phyloP scores from a whole-genome alignment of 2,329 filamentous ascomycete species.

The Claviceps humidiphila region DNA sequence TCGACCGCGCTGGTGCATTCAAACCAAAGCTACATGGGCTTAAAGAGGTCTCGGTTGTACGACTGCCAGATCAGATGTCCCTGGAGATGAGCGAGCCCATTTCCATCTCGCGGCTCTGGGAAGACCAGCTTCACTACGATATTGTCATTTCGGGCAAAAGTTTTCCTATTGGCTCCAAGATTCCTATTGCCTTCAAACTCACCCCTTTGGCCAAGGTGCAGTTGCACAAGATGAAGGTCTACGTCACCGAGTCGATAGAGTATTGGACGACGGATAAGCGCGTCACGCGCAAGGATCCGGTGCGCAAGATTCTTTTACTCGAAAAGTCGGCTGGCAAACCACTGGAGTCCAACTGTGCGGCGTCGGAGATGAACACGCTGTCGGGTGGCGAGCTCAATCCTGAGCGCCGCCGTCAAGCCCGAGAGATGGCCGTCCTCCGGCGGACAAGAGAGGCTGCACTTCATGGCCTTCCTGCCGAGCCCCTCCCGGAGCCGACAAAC shows the following conservation, averaged over 20 bases:
- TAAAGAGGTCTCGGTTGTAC: conserved; percentile 72
- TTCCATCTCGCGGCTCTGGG: conserved; percentile 85
- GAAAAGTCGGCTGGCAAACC: conserved; percentile 77
- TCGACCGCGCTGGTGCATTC: conserved; percentile 81
- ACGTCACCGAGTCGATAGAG: conserved; percentile 78
- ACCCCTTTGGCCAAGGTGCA: conserved; percentile 88
- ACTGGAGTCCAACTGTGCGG: conserved; percentile 57
- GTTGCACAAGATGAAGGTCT: conserved; percentile 84
- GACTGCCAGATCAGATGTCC: conserved; percentile 75
- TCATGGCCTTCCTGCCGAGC: conserved; percentile 23
- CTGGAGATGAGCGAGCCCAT: conserved; percentile 87
- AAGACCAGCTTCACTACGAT: conserved; percentile 89
- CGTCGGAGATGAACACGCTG: conserved; percentile 63
- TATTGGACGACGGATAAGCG: conserved; percentile 80
- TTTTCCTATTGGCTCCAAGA: conserved; percentile 74
- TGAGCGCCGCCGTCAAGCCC: conserved; percentile 33
- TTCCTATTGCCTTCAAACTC: conserved; percentile 88
- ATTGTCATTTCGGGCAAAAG: conserved; percentile 94
- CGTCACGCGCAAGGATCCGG: conserved; percentile 72
- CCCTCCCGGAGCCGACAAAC: conserved; percentile 39
- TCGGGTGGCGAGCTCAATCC: conserved; percentile 64
- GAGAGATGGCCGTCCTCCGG: conserved; percentile 31
- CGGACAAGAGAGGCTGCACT: conserved; percentile 42
- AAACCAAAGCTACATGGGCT: conserved; percentile 72
- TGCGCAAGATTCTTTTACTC: conserved; percentile 71